These are phyloP conservation scores for Solanum hybrid DNA, from an alignment of 305 asterid genomes.

Conservation along the genomic window DNA sequence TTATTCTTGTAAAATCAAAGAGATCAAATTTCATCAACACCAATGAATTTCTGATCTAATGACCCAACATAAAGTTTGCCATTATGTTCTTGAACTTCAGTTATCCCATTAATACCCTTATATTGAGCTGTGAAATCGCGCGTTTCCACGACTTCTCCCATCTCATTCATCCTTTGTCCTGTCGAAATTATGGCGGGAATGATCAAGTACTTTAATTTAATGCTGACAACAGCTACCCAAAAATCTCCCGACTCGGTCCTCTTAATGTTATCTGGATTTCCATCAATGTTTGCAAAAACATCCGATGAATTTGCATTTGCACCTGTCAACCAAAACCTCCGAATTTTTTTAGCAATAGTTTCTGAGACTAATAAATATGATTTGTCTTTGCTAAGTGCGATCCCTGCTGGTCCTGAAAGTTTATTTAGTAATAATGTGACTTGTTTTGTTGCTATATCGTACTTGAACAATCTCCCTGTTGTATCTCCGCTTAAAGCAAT, in stretches of 20 bases:
- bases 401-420: constrained; percentile 6
- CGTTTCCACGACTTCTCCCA: background rate
- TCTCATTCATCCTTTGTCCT: background rate
- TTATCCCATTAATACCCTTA: background rate
- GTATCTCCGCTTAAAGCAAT: background rate
- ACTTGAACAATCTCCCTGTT: constrained; percentile 6
- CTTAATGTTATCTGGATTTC: constrained; percentile 7
- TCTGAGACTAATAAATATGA: background rate
- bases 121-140: background rate
- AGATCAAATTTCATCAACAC: background rate
- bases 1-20: background rate
- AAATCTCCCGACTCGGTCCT: background rate
- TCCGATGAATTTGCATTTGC: background rate
- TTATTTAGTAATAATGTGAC: background rate
- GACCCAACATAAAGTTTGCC: background rate
- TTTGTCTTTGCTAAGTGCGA: background rate
- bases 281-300: background rate
- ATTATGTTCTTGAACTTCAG: background rate
- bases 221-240: background rate
- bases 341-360: background rate
- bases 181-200: background rate
- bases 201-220: background rate
- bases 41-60: background rate
- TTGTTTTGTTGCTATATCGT: background rate
- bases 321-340: background rate